Percentiles rank a stretch among this genome's conserved stretches.
Conservation (phyloP, 768 basidiomycete genomes). For the Tricholoma sp. region DNA sequence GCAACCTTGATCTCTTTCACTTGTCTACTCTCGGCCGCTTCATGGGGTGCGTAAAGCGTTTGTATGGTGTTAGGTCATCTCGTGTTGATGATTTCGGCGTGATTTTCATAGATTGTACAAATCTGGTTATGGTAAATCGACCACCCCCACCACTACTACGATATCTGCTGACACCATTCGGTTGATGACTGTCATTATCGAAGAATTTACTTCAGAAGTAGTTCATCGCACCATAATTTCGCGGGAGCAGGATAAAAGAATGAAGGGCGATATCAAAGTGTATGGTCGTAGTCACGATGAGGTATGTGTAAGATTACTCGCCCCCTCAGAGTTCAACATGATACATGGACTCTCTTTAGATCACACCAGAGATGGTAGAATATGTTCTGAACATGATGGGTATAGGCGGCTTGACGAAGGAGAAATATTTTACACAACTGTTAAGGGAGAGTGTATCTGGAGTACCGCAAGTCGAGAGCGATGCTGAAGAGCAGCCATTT, state of each 20-base stretch:
- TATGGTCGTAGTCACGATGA: constrained; percentile 51
- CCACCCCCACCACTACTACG: constrained; percentile 18
- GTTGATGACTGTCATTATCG: constrained; percentile 38
- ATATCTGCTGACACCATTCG: constrained; percentile 48
- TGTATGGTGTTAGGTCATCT: neutral
- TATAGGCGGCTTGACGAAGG: constrained; percentile 29
- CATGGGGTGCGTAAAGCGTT: constrained; percentile 29
- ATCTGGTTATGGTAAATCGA: constrained; percentile 16
- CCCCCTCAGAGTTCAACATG: neutral
- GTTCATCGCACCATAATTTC: constrained; percentile 47
- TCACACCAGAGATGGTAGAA: constrained; percentile 37
- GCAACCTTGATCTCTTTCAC: constrained; percentile 47
- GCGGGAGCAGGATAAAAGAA: constrained; percentile 51
- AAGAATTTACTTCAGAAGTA: constrained; percentile 47
- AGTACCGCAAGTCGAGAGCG: neutral
- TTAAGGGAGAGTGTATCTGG: constrained; percentile 11
- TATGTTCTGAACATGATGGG: constrained; percentile 48
- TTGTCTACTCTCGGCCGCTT: constrained; percentile 32
- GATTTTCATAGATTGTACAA: constrained; percentile 15
- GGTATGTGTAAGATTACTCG: constrained; percentile 15
- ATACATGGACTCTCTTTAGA: constrained; percentile 24
- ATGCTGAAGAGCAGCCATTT: constrained; percentile 3
- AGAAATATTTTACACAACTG: constrained; percentile 36
- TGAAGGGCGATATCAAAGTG: constrained; percentile 56
- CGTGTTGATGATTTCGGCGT: neutral